These are phyloP conservation scores for Strigomonas oncopelti DNA, from an alignment of 208 protist species.

Conservation along the genomic window DNA sequence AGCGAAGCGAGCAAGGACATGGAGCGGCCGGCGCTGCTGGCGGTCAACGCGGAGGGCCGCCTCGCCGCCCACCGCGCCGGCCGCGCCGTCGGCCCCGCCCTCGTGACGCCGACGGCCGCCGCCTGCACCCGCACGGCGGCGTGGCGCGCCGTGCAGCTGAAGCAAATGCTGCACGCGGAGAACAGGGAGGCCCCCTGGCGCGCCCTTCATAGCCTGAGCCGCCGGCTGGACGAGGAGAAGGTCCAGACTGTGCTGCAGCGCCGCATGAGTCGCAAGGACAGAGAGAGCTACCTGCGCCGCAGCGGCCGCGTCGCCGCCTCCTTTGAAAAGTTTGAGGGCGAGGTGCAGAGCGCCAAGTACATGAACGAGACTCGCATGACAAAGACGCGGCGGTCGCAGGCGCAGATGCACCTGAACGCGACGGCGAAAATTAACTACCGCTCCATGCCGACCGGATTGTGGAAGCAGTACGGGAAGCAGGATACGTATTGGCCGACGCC, in stretches of 20 bases:
- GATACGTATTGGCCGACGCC: conserved; percentile 77
- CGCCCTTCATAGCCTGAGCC: conserved; percentile 38
- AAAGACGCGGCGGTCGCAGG: conserved; percentile 71
- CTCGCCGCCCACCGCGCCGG: conserved; percentile 58
- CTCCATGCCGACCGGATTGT: conserved; percentile 84
- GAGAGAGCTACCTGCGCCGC: conserved; percentile 65
- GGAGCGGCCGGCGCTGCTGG: conserved; percentile 35
- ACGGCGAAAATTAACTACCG: conserved; percentile 86
- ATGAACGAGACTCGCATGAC: conserved; percentile 79
- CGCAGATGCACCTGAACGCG: conserved; percentile 88
- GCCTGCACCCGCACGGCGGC: conserved; percentile 37
- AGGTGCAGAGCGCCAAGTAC: conserved; percentile 76
- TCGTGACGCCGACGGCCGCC: conserved; percentile 26
- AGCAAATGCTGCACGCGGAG: conserved; percentile 34
- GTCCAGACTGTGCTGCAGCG: conserved; percentile 32
- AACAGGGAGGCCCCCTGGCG: conserved; percentile 64
- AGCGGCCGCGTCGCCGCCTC: conserved; percentile 59
- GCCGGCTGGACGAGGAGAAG: conserved; percentile 33
- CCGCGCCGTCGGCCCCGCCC: conserved; percentile 46
- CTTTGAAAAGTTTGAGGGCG: conserved; percentile 85
- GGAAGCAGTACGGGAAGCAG: conserved; percentile 77
- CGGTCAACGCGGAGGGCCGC: conserved; percentile 58
- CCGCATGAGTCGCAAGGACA: conserved; percentile 70
- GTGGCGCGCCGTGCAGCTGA: conserved; percentile 64
- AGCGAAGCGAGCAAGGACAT: conserved; percentile 15